Evolutionary conservation across 768 basidiomycete genomes (phyloP), one percentile per base, ranked within the genome.

Genomic region (Boletus patriciae): DNA sequence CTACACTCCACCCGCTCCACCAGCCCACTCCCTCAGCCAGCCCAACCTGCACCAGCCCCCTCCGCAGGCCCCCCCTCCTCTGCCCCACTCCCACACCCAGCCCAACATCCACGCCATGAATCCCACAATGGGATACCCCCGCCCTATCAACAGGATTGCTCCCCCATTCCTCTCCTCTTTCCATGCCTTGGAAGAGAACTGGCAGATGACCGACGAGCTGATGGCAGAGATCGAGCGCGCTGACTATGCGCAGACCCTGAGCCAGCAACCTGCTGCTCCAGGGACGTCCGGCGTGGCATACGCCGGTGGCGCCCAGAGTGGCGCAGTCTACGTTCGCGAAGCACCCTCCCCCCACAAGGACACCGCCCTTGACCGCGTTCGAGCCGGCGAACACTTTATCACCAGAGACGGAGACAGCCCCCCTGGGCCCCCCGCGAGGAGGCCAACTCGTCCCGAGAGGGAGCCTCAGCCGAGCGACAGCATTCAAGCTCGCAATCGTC

Each of bases 171-270:
- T 87, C 19, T 71, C 76, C 0, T 81, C 83, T 54, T 84, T 79
- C 64, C 79, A 82, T 41, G 70, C 75, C 12, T 64, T 80, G 64
- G 83, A 84, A 37, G 83, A 83, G 41, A 77, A 77, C 40, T 87
- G 83, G 79, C 80, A 86, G 48, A 81, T 89, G 78, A 87, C 87
- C 0, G 82, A 83, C 36, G 84, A 88, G 60, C 76, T 88, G 29
- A 74, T 88, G 70, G 84, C 83, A 33, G 85, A 88, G 59, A 86
- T 88, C 58, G 88, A 90, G 65, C 80, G 83, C 42, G 84, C 83
- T n/a, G 85, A 88, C 69, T 71, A 82, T 59, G 82, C 85, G 53
- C 84, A 84, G 65, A 70, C 79, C 11, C 80, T 83, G 65, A 75
- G 74, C 38, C 78, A 80, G 60, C 73, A 72, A n/a, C 65, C 73